These are phyloP conservation scores for Luffa aegyptiaca DNA, from an alignment of 306 rosid species.

Conservation along the genomic window DNA sequence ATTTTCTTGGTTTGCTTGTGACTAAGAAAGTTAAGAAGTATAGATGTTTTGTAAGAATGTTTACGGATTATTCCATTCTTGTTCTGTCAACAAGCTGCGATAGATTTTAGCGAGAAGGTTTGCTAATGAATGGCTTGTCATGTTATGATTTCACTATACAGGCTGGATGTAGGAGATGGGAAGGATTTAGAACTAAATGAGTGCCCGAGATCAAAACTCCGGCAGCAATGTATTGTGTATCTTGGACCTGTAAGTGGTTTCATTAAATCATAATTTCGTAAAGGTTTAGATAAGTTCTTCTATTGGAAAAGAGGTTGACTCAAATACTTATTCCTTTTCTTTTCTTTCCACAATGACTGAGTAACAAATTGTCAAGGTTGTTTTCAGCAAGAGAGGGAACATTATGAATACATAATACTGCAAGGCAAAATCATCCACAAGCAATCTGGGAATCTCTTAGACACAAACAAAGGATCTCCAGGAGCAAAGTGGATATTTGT, in stretches of 20 bases:
- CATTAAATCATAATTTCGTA: neutral
- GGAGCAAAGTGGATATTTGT: slow-evolving; percentile 79
- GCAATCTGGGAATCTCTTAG: slow-evolving; percentile 49
- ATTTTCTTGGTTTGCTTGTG: neutral
- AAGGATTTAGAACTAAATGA: slow-evolving; percentile 50
- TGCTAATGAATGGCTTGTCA: neutral
- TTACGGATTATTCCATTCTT: neutral
- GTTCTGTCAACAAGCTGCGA: neutral
- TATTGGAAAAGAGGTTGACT: neutral
- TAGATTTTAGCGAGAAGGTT: neutral
- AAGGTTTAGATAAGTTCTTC: neutral
- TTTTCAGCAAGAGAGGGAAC: slow-evolving; percentile 65
- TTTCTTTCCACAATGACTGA: neutral
- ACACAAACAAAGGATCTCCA: slow-evolving; percentile 33
- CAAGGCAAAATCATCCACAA: slow-evolving; percentile 56
- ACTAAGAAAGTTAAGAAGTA: neutral
- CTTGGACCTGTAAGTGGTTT: slow-evolving; percentile 80
- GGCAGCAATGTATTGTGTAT: slow-evolving; percentile 73
- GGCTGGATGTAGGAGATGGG: slow-evolving; percentile 89
- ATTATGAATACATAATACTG: slow-evolving; percentile 43
- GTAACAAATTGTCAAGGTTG: neutral
- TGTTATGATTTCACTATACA: slow-evolving; percentile 6
- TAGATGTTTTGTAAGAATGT: neutral
- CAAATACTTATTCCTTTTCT: neutral
- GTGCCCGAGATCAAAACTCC: slow-evolving; percentile 58